phyloP scores from a whole-genome alignment of 495 filamentous ascomycete genomes.

The Pseudoneurospora amorphoporcata region DNA sequence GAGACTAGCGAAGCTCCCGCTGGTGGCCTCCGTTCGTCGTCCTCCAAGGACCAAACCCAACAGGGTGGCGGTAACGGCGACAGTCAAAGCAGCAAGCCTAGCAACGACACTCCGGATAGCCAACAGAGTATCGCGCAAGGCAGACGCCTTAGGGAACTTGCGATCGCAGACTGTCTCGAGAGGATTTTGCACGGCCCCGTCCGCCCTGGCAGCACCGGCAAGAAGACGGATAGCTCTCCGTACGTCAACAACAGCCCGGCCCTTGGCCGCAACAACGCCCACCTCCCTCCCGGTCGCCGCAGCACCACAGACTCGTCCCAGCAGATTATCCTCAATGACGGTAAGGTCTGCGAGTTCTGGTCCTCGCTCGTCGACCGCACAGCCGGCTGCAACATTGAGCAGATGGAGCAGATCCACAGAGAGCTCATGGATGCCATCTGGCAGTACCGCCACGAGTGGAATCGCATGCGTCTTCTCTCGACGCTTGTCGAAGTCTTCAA shows the following conservation, averaged over 20 bases:
- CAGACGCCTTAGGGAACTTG: background rate
- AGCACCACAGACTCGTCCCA: conserved; percentile 25
- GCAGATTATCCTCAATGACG: conserved; percentile 49
- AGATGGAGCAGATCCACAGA: conserved; percentile 89
- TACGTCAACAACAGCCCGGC: conserved; percentile 1
- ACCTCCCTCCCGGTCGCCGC: background rate
- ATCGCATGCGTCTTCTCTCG: conserved; percentile 59
- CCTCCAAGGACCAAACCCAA: background rate
- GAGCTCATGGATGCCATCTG: conserved; percentile 83
- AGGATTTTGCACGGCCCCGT: background rate
- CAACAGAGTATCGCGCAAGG: background rate
- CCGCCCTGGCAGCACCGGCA: background rate
- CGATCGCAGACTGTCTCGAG: background rate
- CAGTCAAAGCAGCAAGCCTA: conserved; percentile 22
- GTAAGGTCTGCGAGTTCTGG: conserved; percentile 45
- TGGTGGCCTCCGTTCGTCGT: background rate
- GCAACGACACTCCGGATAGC: conserved; percentile 14
- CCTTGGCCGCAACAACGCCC: background rate
- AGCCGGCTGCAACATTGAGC: conserved; percentile 78
- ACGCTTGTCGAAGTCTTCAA: conserved; percentile 61
- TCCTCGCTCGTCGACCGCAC: conserved; percentile 50
- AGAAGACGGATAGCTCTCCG: background rate
- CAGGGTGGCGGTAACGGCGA: conserved; percentile 3
- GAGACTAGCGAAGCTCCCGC: background rate
- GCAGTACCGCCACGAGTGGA: conserved; percentile 65